Evolutionary conservation across 2,329 filamentous ascomycete species (phyloP).

Genomic region (Aspergillus neotritici): DNA sequence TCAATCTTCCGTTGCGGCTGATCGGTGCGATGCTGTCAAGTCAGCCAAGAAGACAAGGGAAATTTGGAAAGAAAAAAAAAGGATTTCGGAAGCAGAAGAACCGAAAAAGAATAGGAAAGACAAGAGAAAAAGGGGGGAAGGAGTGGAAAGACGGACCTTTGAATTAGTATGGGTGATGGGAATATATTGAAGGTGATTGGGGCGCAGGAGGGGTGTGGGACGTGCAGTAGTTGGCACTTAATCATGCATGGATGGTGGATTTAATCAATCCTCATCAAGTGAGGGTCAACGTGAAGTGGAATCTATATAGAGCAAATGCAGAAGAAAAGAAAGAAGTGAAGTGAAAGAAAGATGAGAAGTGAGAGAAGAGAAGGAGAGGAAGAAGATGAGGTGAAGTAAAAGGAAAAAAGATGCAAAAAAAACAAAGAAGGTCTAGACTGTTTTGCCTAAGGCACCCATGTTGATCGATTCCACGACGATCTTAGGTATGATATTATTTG

Average conservation of each 20-base stretch:
- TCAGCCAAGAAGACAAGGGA: not conserved
- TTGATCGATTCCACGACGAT: no score
- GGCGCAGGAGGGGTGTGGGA: not conserved
- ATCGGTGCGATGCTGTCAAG: no score
- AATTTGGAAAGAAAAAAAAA: not conserved
- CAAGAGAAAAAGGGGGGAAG: conserved; percentile 7
- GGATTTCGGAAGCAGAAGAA: conserved; percentile 5
- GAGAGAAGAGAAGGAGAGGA: conserved; percentile 6
- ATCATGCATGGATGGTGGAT: not conserved
- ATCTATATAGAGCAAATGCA: not conserved
- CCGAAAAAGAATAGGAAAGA: conserved; percentile 2
- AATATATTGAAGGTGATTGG: conserved; percentile 15
- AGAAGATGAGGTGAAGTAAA: no score
- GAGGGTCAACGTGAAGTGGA: conserved; percentile 1
- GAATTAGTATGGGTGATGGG: conserved; percentile 1
- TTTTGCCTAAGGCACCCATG: no score
- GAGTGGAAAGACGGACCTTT: conserved; percentile 6
- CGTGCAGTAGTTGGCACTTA: not conserved
- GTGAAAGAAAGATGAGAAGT: not conserved
- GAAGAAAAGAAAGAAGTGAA: not conserved
- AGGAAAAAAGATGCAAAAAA: no score
- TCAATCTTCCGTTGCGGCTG: conserved; percentile 7
- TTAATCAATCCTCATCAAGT: not conserved
- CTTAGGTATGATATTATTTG: no score
- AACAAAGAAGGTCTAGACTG: no score